A percentile compares a stretch with the other conserved stretches of the same genome.
Evolutionary conservation across 2,329 filamentous ascomycete species (phyloP).

Genomic region (Aspergillus sp.): DNA sequence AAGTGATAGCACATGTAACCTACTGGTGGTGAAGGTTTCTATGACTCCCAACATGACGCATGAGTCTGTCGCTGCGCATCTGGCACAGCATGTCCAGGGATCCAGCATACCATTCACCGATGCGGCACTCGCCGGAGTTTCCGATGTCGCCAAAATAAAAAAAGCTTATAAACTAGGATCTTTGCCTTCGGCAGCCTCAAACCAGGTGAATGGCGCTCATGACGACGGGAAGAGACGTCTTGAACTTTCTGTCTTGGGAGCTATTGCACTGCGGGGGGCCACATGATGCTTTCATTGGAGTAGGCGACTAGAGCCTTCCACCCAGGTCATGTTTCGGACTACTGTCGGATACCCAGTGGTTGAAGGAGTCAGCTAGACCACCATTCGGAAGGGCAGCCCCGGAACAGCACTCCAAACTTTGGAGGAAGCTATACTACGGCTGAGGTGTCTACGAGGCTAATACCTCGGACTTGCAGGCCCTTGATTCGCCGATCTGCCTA

Average conservation of each 20-base stretch:
- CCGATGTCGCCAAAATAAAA: conserved; percentile 71
- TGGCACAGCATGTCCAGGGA: conserved; percentile 67
- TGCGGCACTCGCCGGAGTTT: conserved; percentile 59
- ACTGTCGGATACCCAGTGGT: neutral
- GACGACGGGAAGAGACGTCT: conserved; percentile 44
- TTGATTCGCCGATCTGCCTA: neutral
- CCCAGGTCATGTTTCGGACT: neutral
- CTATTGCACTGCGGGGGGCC: conserved; percentile 75
- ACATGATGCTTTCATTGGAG: conserved; percentile 33
- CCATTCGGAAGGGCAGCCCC: neutral
- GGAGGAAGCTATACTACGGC: neutral
- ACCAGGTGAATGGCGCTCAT: conserved; percentile 26
- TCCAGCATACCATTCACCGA: conserved; percentile 64
- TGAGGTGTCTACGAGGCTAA: neutral
- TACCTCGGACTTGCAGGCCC: neutral
- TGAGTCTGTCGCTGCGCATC: conserved; percentile 62
- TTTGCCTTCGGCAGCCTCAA: conserved; percentile 48
- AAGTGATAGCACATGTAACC: conserved; percentile 66
- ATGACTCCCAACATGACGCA: conserved; percentile 53
- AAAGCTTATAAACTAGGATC: conserved; percentile 86
- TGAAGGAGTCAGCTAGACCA: neutral
- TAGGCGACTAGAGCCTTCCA: neutral
- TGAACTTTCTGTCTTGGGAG: conserved; percentile 72
- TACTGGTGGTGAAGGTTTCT: conserved; percentile 83
- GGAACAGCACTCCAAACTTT: neutral